Evolutionary conservation across 129 eudicot genomes (phyloP).

Genomic region (Cynara cardunculus): DNA sequence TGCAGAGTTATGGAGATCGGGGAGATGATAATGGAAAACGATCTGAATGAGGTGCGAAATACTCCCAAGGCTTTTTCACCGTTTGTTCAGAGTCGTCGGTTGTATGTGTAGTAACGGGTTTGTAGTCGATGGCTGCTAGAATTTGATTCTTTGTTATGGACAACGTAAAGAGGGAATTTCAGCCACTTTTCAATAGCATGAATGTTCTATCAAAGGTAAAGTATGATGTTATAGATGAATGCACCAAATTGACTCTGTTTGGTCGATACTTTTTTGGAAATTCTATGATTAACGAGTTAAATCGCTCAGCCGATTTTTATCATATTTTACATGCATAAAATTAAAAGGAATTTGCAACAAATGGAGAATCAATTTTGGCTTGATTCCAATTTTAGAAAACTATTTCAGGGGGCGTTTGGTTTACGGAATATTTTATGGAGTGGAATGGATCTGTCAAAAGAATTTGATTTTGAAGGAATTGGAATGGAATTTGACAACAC

Average conservation of each 20-base stretch:
- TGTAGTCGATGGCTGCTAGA: neutral
- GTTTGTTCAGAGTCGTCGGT: neutral
- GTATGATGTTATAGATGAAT: neutral
- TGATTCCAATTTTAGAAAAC: too few relatives aligned
- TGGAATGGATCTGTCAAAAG: too few relatives aligned
- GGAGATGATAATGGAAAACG: neutral
- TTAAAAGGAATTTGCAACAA: neutral
- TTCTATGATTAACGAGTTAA: neutral
- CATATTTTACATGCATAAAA: neutral
- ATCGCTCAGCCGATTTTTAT: neutral
- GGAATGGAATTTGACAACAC: too few relatives aligned
- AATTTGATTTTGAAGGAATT: too few relatives aligned
- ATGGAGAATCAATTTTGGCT: too few relatives aligned
- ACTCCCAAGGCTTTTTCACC: neutral
- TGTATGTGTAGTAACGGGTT: neutral
- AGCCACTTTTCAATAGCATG: neutral
- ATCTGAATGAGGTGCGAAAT: neutral
- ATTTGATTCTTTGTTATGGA: neutral
- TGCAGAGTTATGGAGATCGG: neutral
- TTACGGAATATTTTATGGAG: too few relatives aligned
- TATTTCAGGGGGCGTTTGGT: too few relatives aligned
- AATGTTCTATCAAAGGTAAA: neutral
- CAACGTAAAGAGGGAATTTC: neutral
- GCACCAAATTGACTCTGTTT: neutral
- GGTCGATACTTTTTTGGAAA: neutral